Base-by-base conservation (phyloP, 148 eudicot species). In the Amaranthus cruentus region DNA sequence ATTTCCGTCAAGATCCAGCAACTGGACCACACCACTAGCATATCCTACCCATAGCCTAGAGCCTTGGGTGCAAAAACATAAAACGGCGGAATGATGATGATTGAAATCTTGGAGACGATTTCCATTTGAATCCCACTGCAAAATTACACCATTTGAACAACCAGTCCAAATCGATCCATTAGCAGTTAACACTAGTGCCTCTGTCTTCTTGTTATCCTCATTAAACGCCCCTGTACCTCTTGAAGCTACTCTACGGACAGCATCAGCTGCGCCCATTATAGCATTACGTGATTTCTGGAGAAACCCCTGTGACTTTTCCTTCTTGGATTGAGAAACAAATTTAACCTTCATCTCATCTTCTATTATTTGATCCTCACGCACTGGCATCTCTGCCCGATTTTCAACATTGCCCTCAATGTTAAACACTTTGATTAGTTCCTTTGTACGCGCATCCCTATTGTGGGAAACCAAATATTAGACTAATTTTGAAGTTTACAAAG, bases 181-280 rank as follows among this genome's bases (percentile, higher is more conserved):
- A 11, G 86, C 50, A 44, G 94, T 85, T 75, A 87, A 81, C 18
- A 89, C 85, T 48, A 92, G 79, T 9, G 97, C 96, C 83, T 96
- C 99, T 6, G 96, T 92, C 89, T 85, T 92, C 78, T 91, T 95
- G 76, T 70, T 42, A 48, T 96, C 97, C 51, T 96, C 99, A 18
- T 77, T 87, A 68, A 87, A 94, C 6, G 94, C 88, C 48, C 93
- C 92, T 0, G 93, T 78, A 15, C 96, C 89, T 79, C 96, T 90
- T 62, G 98, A 79, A 13, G 98, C 96, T 9, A 87, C 98, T 50
- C 99, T 81, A 8, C 99, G 87, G 61, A 96, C 99, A 74, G 99
- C 99, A 84, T 87, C 99, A 28, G 99, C 99, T 67, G 99, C 99
- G 55, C 99, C 99, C 89, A 96, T 84, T 55, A 96, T 84, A 67